Evolutionary conservation across 345 rosid genomes (phyloP), one percentile per base, ranked within the genome.

Genomic region (Cardamine occulta): DNA sequence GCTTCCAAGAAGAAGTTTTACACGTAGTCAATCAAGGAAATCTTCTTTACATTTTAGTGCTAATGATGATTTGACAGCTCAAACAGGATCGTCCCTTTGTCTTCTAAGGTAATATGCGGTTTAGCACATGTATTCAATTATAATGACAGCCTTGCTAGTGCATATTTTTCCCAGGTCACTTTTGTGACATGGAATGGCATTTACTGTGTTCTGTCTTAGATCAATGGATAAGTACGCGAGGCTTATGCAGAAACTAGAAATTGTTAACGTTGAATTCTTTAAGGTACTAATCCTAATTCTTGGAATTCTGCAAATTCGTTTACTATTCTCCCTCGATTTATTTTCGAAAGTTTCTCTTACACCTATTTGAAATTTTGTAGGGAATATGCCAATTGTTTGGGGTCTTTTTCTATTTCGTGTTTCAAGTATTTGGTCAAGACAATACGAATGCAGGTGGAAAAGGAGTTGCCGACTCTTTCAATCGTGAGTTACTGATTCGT

Each of bases 221-320:
- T 88, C 96, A 4, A 89, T 96, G 99, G 99, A 96, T 80, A 96
- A 96, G 87, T 93, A 93, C 70, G 97, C 96, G 47, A 88, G 98
- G 86, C 90, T 96, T 48, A 91, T 96, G 96, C 99, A 89, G 90
- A 96, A 93, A 84, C 90, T 93, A 78, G 98, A 89, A 80, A 82
- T 93, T 77, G 89, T 91, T 42, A 96, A 96, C 78, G 89, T 88
- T 65, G 99, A 91, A 69, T 87, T 96, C 81, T 96, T 96, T 63
- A 93, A 93, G 99, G 99, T 91, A 75, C 70, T 53, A 24, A 52
- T 42, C 53, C 26, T 32, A 10, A 73, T 44, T 45, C 45, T 53
- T 8, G 51, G 42, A 57, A 35, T 34, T 66, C 42, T 29, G 68
- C 26, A 59, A 55, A 51, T 78, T 51, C 66, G 49, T 61, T 53